Evolutionary conservation across 2,329 filamentous ascomycete species (phyloP), one percentile per base, ranked within the genome.

Genomic region (Scedosporium aurantiacum): DNA sequence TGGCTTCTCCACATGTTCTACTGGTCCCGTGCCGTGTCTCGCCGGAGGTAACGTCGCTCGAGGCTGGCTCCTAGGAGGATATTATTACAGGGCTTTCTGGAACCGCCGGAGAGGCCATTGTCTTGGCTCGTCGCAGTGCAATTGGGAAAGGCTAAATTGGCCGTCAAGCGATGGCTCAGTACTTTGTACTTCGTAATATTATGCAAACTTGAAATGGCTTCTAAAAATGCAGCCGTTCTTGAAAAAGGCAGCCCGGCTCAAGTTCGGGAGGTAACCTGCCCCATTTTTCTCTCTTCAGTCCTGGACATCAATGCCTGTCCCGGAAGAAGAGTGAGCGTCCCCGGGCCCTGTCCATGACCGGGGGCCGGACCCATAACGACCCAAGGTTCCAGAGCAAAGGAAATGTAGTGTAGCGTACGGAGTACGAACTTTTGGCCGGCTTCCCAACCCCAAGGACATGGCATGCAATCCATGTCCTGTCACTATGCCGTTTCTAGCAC

Each of bases 391-490:
- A 40, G 6, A 12, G 41, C 57, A 23, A 47, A 47, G 50, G 50
- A 28, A 28, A 55, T 7, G 52, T 23, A 16, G 52, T 7, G 52
- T 23, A 16, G 52, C 14, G 52, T 10, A 18, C 45, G 45, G 28
- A 40, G 8, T 57, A 40, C 32, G 23, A 57, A 32, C 32, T 57
- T 40, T 37, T 50, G 45, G 45, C 10, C n/a, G 3, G 18, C 45
- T 60, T 55, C 47, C 58, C 58, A 54, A 41, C 23, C 45, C 47
- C 58, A 60, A 60, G 58, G 58, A 60, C 58, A 60, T 60, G 58
- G 58, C 58, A 52, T 60, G 58, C 5, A 55, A 60, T 18, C 58
- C 47, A 60, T 54, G 58, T n/a, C 21, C 23, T n/a, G 37, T 14
- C 21, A 28, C 50, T 57, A 57, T 21, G 12, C 54, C 54, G 16